phyloP scores from a whole-genome alignment of 495 filamentous ascomycete species.

The Darksidea phi region DNA sequence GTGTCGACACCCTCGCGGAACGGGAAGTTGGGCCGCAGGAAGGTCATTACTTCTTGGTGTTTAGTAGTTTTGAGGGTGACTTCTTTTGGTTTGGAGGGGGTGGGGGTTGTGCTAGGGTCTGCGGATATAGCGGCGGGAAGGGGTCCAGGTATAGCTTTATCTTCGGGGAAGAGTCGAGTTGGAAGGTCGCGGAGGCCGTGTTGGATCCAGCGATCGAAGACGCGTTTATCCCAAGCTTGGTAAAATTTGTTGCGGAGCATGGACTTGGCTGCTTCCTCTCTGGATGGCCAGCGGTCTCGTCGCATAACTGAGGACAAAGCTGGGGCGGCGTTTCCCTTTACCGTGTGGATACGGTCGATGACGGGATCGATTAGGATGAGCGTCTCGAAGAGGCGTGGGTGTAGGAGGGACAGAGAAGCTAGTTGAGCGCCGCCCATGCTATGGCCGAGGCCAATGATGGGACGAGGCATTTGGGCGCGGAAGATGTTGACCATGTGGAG shows the following conservation, averaged over 20 bases:
- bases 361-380: conserved; percentile 81
- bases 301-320: conserved; percentile 38
- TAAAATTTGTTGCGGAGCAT: conserved; percentile 44
- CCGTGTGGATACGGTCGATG: conserved; percentile 50
- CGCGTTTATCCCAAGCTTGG: conserved; percentile 43
- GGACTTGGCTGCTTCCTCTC: conserved; percentile 34
- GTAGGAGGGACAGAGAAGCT: conserved; percentile 62
- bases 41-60: conserved; percentile 47
- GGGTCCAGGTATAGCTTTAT: conserved; percentile 18
- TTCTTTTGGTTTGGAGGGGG: conserved; percentile 31
- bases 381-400: conserved; percentile 77
- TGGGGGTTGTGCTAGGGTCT: conserved; percentile 28
- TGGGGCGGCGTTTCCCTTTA: conserved; percentile 40
- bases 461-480: conserved; percentile 77
- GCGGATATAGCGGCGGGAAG: conserved; percentile 30
- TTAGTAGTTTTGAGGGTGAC: conserved; percentile 45
- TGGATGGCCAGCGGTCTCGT: conserved; percentile 42
- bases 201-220: conserved; percentile 43
- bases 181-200: conserved; percentile 46
- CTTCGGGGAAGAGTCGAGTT: conserved; percentile 39
- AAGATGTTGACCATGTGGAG: conserved; percentile 85
- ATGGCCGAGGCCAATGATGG: conserved; percentile 87
- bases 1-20: conserved; percentile 11
- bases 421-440: conserved; percentile 79
- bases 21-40: conserved; percentile 40